Base-by-base conservation (phyloP, 352 stramenopile species). In the Phytopythium mirpurense region DNA sequence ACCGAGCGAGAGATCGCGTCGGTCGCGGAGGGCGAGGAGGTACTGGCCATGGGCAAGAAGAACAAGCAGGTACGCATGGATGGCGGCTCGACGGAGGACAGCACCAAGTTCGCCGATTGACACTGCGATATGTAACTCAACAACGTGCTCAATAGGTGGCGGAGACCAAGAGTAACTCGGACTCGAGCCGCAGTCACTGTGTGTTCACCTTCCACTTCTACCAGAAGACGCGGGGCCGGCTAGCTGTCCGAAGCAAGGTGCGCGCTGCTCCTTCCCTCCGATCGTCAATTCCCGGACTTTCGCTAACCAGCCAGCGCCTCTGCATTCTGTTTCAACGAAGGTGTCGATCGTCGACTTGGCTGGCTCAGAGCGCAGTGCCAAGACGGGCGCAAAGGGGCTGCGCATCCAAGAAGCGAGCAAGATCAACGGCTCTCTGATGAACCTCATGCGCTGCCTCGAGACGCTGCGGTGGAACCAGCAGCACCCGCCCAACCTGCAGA, bases 381-480 rank as follows among this genome's bases (percentile, higher is more conserved):
- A 96, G 51, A 88, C 70, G 2, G 83, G 83, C 0, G 86, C 84
- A 27, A 91, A 88, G 18, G 81, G 82, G 8, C 51, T 87, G 14
- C 87, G 94, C 23, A 97, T 98, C 73, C 96, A 98, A 51, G 97
- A 99, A 69, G 95, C 96, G n/a, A 97, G 92, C 58, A 90, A 97
- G 59, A 99, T 99, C 65, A 99, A 99, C 82, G 86, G 84, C 18
- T 98, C 90, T 19, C 71, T 99, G 5, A 98, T 98, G 92, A 98
- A 97, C 45, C 82, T 99, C 24, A 99, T 98, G 91, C 83, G 89
- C 38, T 99, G 96, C 61, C 74, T 99, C 3, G 90, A 97, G 54
- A 94, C 85, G 19, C 78, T 99, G 71, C 86, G 95, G 0, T 93
- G 79, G 66, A 97, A 98, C 53, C 87, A 97, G 51, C 79, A 91